phyloP scores from a whole-genome alignment of 2,329 filamentous ascomycete genomes.

The Achaetomium macrosporum region DNA sequence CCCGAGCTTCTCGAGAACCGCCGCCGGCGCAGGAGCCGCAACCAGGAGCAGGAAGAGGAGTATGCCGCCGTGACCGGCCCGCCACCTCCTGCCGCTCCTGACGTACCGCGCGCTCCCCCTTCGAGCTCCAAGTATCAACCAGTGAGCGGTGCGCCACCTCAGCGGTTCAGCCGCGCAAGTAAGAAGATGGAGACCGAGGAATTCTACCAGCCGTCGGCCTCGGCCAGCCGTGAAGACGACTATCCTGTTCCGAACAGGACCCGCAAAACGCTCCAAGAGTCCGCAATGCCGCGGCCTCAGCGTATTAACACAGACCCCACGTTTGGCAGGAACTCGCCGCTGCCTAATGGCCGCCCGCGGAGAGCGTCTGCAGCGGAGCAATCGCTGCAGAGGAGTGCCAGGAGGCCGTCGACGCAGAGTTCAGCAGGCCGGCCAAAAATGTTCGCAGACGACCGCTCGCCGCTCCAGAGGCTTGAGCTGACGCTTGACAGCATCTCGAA shows the following conservation, averaged over 20 bases:
- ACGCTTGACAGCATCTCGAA: slow-evolving; percentile 91
- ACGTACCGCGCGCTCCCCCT: slow-evolving; percentile 55
- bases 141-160: slow-evolving; percentile 30
- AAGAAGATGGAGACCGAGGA: slow-evolving; percentile 22
- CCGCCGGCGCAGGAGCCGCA: slow-evolving; percentile 37
- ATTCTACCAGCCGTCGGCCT: slow-evolving; percentile 4
- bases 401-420: slow-evolving; percentile 35
- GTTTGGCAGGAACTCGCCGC: slow-evolving; percentile 22
- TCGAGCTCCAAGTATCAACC: slow-evolving; percentile 50
- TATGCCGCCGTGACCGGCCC: slow-evolving; percentile 28
- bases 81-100: slow-evolving; percentile 49
- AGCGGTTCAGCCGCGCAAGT: slow-evolving; percentile 27
- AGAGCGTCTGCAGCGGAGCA: slow-evolving; percentile 27
- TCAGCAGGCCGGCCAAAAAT: slow-evolving; percentile 45
- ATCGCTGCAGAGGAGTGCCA: slow-evolving; percentile 25
- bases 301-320: slow-evolving; percentile 23
- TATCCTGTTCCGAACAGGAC: slow-evolving; percentile 28
- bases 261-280: slow-evolving; percentile 28
- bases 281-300: slow-evolving; percentile 20
- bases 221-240: slow-evolving; percentile 5
- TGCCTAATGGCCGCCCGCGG: slow-evolving; percentile 25
- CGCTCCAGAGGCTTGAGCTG: slow-evolving; percentile 86
- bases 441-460: slow-evolving; percentile 78
- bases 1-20: slow-evolving; percentile 40
- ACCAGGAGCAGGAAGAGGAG: slow-evolving; percentile 37